A percentile compares a stretch with the other conserved stretches of the same genome.
phyloP scores from a whole-genome alignment of 371 early-diverging fungal species.

The Conidiobolus incongruus region DNA sequence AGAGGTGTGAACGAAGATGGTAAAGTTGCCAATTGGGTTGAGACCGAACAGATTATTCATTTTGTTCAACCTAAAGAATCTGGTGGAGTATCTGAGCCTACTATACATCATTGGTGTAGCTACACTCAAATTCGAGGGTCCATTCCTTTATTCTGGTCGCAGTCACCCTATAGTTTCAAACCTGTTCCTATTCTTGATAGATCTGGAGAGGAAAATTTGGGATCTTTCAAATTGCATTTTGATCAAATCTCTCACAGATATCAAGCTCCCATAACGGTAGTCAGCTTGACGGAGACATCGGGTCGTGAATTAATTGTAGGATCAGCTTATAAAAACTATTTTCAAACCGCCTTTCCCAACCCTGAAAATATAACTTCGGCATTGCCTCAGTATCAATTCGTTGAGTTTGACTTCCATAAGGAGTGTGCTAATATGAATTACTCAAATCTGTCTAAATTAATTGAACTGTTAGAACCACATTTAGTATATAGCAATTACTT shows the following conservation, averaged over 20 bases:
- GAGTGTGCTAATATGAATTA: constrained; percentile 86
- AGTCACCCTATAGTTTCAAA: constrained; percentile 55
- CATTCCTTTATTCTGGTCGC: constrained; percentile 94
- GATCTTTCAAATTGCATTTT: constrained; percentile 46
- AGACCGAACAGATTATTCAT: constrained; percentile 74
- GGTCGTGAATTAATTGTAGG: constrained; percentile 73
- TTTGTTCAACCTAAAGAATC: no score
- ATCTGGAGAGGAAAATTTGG: constrained; percentile 8
- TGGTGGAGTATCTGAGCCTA: no score
- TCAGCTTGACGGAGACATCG: constrained; percentile 77
- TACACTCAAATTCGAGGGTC: constrained; percentile 95
- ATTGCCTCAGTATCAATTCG: constrained; percentile 26
- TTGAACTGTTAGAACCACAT: constrained; percentile 43
- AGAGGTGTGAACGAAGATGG: constrained; percentile 89
- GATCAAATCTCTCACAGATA: constrained; percentile 39
- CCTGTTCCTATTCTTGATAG: constrained; percentile 35
- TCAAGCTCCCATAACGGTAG: constrained; percentile 41
- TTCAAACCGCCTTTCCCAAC: constrained; percentile 21
- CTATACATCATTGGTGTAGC: constrained; percentile 16
- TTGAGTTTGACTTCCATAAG: constrained; percentile 90
- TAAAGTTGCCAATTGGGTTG: constrained; percentile 94
- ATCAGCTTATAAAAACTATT: constrained; percentile 45
- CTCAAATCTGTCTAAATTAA: constrained; percentile 37
- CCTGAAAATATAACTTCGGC: constrained; percentile 10
- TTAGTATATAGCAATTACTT: constrained; percentile 35